Conservation (phyloP, 352 stramenopile species). For the Phytophthora niederhauseri region DNA sequence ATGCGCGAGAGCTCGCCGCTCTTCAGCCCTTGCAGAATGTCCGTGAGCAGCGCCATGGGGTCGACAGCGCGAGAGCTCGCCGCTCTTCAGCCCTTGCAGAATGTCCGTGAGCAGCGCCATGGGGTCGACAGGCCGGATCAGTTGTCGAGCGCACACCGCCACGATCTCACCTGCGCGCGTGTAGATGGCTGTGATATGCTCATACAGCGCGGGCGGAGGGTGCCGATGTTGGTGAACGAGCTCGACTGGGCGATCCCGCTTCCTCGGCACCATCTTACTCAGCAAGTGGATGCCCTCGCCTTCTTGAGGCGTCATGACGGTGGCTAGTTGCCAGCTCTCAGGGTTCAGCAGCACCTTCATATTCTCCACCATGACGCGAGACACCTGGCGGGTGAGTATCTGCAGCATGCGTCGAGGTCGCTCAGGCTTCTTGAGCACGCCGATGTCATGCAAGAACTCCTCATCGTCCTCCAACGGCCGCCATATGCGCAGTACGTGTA, state of each 20-base stretch:
- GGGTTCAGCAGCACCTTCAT: slow-evolving; percentile 52
- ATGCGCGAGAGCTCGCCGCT: slow-evolving; percentile 31
- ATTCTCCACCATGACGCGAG: slow-evolving; percentile 50
- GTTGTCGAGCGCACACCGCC: slow-evolving; percentile 51
- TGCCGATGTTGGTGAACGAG: slow-evolving; percentile 4
- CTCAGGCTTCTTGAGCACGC: slow-evolving; percentile 47
- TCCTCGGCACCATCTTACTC: slow-evolving; percentile 17
- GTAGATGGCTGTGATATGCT: slow-evolving; percentile 60
- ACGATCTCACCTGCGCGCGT: slow-evolving; percentile 54
- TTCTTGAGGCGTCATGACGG: slow-evolving; percentile 29
- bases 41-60: slow-evolving; percentile 35
- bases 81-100: slow-evolving; percentile 37
- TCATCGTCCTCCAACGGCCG: slow-evolving; percentile 42
- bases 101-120: slow-evolving; percentile 40
- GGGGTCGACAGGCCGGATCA: slow-evolving; percentile 52
- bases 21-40: slow-evolving; percentile 41
- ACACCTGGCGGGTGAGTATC: slow-evolving; percentile 55
- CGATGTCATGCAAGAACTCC: slow-evolving; percentile 42
- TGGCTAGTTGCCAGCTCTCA: slow-evolving; percentile 64
- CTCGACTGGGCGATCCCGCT: slow-evolving; percentile 8
- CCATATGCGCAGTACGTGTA: slow-evolving; percentile 56
- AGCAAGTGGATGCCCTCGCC: slow-evolving; percentile 17
- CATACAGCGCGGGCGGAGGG: slow-evolving; percentile 41
- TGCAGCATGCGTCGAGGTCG: slow-evolving; percentile 53
- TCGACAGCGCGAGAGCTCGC: slow-evolving; percentile 35